Base-by-base conservation (phyloP, 2,329 filamentous ascomycete species). In the Dryadomyces quercivorus region DNA sequence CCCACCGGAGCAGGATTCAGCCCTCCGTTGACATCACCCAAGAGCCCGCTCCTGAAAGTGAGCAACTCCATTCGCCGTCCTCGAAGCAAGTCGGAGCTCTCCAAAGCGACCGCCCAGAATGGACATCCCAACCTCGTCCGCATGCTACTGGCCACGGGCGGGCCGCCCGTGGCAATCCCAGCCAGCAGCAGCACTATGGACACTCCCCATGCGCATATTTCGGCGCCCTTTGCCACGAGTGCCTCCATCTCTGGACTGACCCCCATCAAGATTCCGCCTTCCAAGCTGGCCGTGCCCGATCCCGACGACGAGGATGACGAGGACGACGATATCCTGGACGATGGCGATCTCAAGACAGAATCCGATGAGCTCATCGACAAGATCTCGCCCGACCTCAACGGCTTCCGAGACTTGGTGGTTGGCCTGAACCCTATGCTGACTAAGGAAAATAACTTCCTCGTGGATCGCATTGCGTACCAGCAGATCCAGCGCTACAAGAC, bases 381-480 rank as follows among this genome's bases (percentile, higher is more conserved):
- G 10, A 85, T 92, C 57, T 76, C 82, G 10, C 86, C 90, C 1
- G 90, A 81, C 18, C 70, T 84, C 22, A 78, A 83, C 57, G 90
- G 90, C 0, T 95, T 95, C 69, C 82, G 81, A 60, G 75, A 80
- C 22, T 86, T 95, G 63, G 78, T 92, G 18, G 70, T 82, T 48
- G 76, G 79, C 56, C 70, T 94, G 46, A 94, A 94, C 63, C 88
- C 88, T n/a, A 71, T 75, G 12, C 72, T 95, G 55, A 72, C 59
- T 9, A 73, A 75, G 9, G 75, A 63, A 4, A 75, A 78, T 61
- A 69, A 63, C 36, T 84, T 82, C 66, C 74, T 96, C 59, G 79
- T 92, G 15, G 86, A 93, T 34, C 83, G 90, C 48, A 86, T 95
- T 60, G 87, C 86, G 0, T 80, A 88, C 59, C 89, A 95, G 63